Conservation (phyloP, 768 basidiomycete species). For the Termitomyces sp. region DNA sequence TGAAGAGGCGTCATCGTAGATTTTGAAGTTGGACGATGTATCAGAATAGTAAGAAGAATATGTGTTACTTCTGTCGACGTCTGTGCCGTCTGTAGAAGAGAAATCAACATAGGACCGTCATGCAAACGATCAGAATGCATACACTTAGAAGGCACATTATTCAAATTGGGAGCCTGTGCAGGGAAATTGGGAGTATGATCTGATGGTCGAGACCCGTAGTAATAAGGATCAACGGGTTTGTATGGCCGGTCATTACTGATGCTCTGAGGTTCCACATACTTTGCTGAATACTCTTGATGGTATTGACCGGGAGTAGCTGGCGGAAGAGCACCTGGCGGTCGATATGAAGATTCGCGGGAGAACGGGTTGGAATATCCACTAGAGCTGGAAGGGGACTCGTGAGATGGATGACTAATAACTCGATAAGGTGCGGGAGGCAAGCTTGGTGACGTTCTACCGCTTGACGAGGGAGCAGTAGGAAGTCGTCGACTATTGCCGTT, state of each 20-base stretch:
- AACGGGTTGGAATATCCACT: constrained; percentile 16
- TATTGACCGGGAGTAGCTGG: constrained; percentile 21
- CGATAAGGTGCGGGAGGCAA: constrained; percentile 15
- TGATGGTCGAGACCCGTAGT: constrained; percentile 9
- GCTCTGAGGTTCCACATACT: constrained; percentile 5
- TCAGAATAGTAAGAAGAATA: constrained; percentile 3
- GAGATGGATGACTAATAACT: constrained; percentile 7
- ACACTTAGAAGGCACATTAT: constrained; percentile 4
- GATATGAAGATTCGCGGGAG: constrained; percentile 15
- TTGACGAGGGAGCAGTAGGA: constrained; percentile 17
- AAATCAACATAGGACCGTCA: not conserved
- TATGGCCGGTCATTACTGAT: constrained; percentile 11
- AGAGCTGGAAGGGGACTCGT: constrained; percentile 16
- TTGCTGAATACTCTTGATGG: constrained; percentile 4
- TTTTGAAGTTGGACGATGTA: not conserved
- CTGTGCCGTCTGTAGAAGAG: not conserved
- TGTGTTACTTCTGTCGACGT: constrained; percentile 9
- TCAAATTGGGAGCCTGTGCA: constrained; percentile 1
- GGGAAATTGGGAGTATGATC: constrained; percentile 5
- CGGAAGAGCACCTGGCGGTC: constrained; percentile 25
- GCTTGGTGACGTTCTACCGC: constrained; percentile 12
- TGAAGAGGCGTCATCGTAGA: constrained; percentile 2
- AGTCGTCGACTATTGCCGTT: constrained; percentile 21
- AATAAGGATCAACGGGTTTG: constrained; percentile 12
- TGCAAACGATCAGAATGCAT: not conserved